phyloP scores from a whole-genome alignment of 1,139 yeast species.

The Protomyces lactucae-debilis region DNA sequence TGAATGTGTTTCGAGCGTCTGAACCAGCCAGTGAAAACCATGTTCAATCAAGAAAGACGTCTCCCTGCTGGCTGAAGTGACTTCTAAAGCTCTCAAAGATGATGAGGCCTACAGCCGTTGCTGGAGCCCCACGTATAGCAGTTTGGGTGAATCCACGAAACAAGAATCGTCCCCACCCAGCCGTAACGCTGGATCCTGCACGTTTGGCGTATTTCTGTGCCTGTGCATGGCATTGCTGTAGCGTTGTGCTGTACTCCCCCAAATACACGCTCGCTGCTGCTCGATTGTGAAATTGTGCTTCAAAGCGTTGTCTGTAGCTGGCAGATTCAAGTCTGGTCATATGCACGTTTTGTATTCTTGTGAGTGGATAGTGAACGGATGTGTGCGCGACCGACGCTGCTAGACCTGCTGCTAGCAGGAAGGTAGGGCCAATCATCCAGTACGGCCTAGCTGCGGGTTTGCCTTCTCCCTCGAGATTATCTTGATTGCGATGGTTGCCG shows the following conservation, averaged over 20 bases:
- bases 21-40: background rate
- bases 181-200: background rate
- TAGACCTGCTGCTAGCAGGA: conserved; percentile 81
- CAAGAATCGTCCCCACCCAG: conserved; percentile 47
- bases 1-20: background rate
- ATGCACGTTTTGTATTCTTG: conserved; percentile 74
- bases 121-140: conserved; percentile 74
- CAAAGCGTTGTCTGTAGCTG: conserved; percentile 46
- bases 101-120: conserved; percentile 77
- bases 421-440: conserved; percentile 47
- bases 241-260: conserved; percentile 33
- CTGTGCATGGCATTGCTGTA: conserved; percentile 29
- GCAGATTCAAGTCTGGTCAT: conserved; percentile 71
- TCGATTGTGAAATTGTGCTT: conserved; percentile 8
- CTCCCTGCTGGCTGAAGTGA: conserved; percentile 33
- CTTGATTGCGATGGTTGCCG: background rate
- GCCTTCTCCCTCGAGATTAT: background rate
- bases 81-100: conserved; percentile 80
- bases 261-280: conserved; percentile 29
- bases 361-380: conserved; percentile 75
- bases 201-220: conserved; percentile 9
- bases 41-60: conserved; percentile 6
- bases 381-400: conserved; percentile 75
- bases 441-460: conserved; percentile 12
- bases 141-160: conserved; percentile 74